A percentile compares a stretch with the other conserved stretches of the same genome.
Conservation (phyloP, 2,329 filamentous ascomycete genomes). For the Aspergillus tanneri region DNA sequence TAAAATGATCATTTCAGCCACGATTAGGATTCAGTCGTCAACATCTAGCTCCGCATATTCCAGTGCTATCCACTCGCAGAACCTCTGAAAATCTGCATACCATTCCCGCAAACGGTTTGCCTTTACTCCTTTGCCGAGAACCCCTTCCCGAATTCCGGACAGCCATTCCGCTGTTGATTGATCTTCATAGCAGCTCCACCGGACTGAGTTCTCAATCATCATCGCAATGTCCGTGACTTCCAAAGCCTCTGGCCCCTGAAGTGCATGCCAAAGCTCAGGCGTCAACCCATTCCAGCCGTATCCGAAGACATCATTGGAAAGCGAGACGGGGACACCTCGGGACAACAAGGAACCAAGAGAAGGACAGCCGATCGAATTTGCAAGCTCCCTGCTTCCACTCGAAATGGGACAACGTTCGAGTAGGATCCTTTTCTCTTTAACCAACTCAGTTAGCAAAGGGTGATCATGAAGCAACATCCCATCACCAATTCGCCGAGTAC, state of each 20-base stretch:
- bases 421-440: conserved; percentile 83
- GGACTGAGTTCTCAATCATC: conserved; percentile 87
- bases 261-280: conserved; percentile 90
- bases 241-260: conserved; percentile 89
- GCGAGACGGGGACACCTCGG: conserved; percentile 75
- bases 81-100: conserved; percentile 80
- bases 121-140: conserved; percentile 68
- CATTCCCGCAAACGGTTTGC: conserved; percentile 74
- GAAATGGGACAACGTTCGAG: conserved; percentile 89
- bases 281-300: conserved; percentile 79
- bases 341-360: conserved; percentile 81
- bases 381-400: conserved; percentile 81
- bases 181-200: conserved; percentile 88
- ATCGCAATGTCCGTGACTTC: conserved; percentile 82
- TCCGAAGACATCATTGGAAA: conserved; percentile 88
- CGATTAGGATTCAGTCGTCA: conserved; percentile 28
- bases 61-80: conserved; percentile 83
- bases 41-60: conserved; percentile 63
- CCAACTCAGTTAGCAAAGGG: conserved; percentile 81
- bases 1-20: not conserved
- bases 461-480: conserved; percentile 89
- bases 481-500: conserved; percentile 85
- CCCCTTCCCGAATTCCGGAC: conserved; percentile 70
- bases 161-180: conserved; percentile 69
- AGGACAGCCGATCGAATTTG: conserved; percentile 72